Base-by-base conservation (phyloP, 768 basidiomycete species). In the Auricularia auricula-judae region DNA sequence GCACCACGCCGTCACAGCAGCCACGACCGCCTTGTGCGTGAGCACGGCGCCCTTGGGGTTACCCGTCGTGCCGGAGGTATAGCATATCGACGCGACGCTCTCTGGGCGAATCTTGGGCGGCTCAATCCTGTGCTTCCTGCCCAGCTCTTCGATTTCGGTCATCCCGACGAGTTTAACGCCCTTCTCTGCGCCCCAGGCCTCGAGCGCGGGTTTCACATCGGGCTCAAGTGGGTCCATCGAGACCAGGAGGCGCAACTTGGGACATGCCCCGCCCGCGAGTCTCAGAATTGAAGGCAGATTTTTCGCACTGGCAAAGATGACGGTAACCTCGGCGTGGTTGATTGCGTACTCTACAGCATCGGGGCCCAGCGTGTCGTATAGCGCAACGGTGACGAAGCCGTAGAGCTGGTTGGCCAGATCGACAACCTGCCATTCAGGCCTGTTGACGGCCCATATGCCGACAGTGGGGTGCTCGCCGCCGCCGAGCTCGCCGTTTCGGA, bases 351-450 rank as follows among this genome's bases (percentile, higher is more conserved):
- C 91, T 65, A 94, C 91, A 62, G 91, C 87, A 71, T 93, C 89
- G 67, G 86, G 86, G 12, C 97, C 97, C 58, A 98, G 78, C 0
- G 95, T 98, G 71, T 98, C 94, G 75, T 99, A 99, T 66, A 99
- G 78, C 71, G 87, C 88, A 66, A 97, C 93, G 4, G 86, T 84
- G 42, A 96, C 88, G 72, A 91, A 86, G 23, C 82, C 80, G 73
- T 96, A 98, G 8, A 85, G 87, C 62, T 89, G 85, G 65, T 86
- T 78, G 14, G 92, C 88, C 63, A 93, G 78, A 70, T 96, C 93
- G 58, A 95, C 79, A 36, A 96, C 76, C 75, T 98, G 95, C 96
- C 97, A 99, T 76, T 97, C 97, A 62, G 93, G 91, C 70, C 88
- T 78, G 72, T 94, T 94, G 62, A 77, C 78, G 60, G 87, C 85